Conservation (phyloP, 2,329 filamentous ascomycete species). For the Diaporthe nobilis region DNA sequence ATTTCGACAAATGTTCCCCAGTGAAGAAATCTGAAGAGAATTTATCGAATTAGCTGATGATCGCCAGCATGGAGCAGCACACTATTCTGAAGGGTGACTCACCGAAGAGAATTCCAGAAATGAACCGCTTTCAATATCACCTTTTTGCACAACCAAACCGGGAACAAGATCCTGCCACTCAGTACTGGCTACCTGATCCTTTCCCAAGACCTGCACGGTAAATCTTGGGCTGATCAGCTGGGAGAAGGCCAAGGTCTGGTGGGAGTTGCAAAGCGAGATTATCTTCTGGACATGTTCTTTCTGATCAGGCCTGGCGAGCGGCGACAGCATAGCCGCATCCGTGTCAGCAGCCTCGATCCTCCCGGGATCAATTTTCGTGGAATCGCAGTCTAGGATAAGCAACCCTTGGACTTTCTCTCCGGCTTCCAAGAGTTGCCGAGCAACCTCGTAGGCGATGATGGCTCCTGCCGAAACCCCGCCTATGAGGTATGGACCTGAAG, state of each 20-base stretch:
- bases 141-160: neutral
- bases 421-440: neutral
- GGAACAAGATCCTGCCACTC: neutral
- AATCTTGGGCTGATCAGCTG: neutral
- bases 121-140: neutral
- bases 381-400: neutral
- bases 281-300: neutral
- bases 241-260: neutral
- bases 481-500: slow-evolving; percentile 39
- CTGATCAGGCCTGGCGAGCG: neutral
- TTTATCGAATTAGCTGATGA: neutral
- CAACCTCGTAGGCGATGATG: slow-evolving; percentile 41
- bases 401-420: neutral
- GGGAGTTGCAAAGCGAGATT: neutral
- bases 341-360: neutral
- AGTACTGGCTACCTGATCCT: neutral
- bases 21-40: neutral
- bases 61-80: neutral
- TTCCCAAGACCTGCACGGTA: neutral
- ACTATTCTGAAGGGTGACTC: neutral
- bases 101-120: neutral
- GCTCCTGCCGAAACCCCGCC: slow-evolving; percentile 42
- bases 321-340: neutral
- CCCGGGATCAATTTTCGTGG: neutral
- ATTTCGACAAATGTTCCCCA: neutral